Conservation (phyloP, 2,329 filamentous ascomycete genomes). For the Septoria linicola region DNA sequence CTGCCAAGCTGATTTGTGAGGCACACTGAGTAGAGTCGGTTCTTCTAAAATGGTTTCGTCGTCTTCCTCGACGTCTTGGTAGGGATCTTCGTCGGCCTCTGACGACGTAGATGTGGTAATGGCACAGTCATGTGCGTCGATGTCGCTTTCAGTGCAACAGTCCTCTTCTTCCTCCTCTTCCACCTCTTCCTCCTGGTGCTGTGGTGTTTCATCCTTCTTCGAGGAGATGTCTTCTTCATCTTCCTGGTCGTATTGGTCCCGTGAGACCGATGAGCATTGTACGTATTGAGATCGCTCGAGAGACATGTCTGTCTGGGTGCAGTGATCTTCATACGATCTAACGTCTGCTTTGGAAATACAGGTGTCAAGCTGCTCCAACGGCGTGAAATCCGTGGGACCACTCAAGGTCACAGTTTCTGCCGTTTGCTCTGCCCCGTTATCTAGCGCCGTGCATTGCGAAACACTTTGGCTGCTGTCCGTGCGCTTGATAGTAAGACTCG, state of each 20-base stretch:
- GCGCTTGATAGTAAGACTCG: constrained; percentile 32
- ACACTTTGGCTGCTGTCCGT: constrained; percentile 20
- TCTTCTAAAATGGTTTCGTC: constrained; percentile 14
- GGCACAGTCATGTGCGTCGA: constrained; percentile 24
- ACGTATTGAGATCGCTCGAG: not conserved
- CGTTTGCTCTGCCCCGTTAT: constrained; percentile 6
- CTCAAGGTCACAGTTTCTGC: constrained; percentile 17
- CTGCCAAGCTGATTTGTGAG: constrained; percentile 35
- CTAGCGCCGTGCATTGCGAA: constrained; percentile 5
- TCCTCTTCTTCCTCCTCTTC: constrained; percentile 22
- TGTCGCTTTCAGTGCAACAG: not conserved
- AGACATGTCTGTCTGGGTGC: constrained; percentile 18
- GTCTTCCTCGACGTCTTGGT: constrained; percentile 23
- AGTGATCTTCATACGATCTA: constrained; percentile 12
- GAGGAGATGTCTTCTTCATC: constrained; percentile 10
- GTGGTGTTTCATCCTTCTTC: not conserved
- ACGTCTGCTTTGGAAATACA: too few species aligned
- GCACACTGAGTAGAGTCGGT: constrained; percentile 13
- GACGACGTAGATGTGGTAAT: constrained; percentile 31
- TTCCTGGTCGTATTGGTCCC: not conserved
- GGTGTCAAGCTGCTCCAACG: too few species aligned
- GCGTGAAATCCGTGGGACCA: constrained; percentile 11
- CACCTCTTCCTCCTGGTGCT: constrained; percentile 11
- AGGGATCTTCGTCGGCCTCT: constrained; percentile 19
- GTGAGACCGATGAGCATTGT: not conserved